Percentiles rank a stretch among this genome's conserved stretches.
Evolutionary conservation across 805 yeast species (phyloP).

Genomic region (Scheffersomyces spartinae): DNA sequence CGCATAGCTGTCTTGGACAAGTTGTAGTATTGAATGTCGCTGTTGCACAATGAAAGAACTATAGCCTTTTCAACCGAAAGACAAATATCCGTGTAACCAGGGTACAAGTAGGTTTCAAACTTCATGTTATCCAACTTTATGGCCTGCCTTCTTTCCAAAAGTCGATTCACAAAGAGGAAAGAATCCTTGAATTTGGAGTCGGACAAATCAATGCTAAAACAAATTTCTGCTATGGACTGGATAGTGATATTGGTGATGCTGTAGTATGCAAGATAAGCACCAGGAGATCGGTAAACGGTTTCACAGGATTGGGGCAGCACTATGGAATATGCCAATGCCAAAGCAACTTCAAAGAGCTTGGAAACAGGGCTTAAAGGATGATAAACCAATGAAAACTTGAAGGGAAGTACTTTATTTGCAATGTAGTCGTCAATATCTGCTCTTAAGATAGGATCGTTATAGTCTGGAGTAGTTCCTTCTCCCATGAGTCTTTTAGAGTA

Average conservation of each 20-base stretch:
- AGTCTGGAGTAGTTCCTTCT: too few species aligned
- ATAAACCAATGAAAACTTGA: too few species aligned
- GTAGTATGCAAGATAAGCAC: too few species aligned
- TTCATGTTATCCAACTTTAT: constrained; percentile 6
- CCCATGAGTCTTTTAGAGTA: too few species aligned
- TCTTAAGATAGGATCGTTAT: too few species aligned
- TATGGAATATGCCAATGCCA: too few species aligned
- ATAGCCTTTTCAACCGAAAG: constrained; percentile 25
- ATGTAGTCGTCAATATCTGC: too few species aligned
- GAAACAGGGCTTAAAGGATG: too few species aligned
- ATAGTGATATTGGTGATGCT: constrained; percentile 18
- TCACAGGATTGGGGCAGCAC: too few species aligned
- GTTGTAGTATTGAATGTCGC: constrained; percentile 31
- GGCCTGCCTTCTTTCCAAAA: constrained; percentile 5
- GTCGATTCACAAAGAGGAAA: constrained; percentile 19
- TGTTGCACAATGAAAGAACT: constrained; percentile 28
- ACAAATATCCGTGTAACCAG: constrained; percentile 10
- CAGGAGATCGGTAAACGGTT: too few species aligned
- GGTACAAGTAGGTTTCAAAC: constrained; percentile 4
- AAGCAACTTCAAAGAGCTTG: too few species aligned
- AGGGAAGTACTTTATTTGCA: too few species aligned
- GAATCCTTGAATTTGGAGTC: constrained; percentile 25
- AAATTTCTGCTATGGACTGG: constrained; percentile 22
- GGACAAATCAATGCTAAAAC: constrained; percentile 19
- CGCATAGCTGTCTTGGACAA: constrained; percentile 25